Evolutionary conservation across 306 rosid genomes (phyloP).

Genomic region (Quercus suber): DNA sequence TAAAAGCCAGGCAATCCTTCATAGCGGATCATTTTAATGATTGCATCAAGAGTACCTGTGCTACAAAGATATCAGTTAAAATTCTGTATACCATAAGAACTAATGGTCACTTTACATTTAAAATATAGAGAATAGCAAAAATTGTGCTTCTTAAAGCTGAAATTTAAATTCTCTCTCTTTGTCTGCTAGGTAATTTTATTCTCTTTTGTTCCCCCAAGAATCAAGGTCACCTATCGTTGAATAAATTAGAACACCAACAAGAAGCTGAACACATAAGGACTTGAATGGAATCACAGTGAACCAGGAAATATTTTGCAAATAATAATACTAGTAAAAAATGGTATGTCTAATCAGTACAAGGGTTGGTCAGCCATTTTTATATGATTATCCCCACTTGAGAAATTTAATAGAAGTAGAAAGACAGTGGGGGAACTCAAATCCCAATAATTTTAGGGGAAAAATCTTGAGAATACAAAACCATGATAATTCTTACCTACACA

Average conservation of each 20-base stretch:
- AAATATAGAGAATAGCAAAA: background rate
- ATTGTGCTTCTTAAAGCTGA: background rate
- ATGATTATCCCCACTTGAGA: too few species aligned
- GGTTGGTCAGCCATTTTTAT: background rate
- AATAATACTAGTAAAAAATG: background rate
- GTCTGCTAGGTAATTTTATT: too few species aligned
- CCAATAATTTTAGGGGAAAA: too few species aligned
- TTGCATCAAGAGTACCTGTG: slow-evolving; percentile 74
- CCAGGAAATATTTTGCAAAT: background rate
- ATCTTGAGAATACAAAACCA: too few species aligned
- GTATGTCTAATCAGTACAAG: background rate
- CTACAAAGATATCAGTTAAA: background rate
- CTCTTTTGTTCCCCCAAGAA: too few species aligned
- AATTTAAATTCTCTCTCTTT: too few species aligned
- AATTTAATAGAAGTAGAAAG: too few species aligned
- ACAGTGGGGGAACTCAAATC: too few species aligned
- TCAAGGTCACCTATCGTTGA: too few species aligned
- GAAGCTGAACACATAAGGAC: background rate
- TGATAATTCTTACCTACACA: too few species aligned
- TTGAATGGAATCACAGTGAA: background rate
- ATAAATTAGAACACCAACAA: background rate
- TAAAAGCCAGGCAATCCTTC: slow-evolving; percentile 75
- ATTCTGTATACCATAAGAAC: background rate
- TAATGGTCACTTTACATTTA: background rate
- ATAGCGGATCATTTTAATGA: slow-evolving; percentile 66